phyloP scores from a whole-genome alignment of 805 yeast genomes.

The Pichia ethanolica region DNA sequence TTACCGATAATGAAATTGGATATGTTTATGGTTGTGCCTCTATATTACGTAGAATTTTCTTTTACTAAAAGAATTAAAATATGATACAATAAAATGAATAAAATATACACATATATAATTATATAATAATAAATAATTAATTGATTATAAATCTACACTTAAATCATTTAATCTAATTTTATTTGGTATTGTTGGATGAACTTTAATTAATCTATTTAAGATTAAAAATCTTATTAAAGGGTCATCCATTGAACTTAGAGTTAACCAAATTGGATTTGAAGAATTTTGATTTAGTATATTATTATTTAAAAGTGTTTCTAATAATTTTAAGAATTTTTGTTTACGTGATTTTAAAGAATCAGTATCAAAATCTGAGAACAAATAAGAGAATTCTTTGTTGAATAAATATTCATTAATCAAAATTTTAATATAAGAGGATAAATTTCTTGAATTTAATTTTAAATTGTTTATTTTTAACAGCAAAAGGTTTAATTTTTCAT shows the following conservation, averaged over 20 bases:
- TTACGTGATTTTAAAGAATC: constrained; percentile 16
- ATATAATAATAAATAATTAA: not conserved
- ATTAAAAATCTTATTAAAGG: constrained; percentile 28
- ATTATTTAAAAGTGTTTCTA: constrained; percentile 28
- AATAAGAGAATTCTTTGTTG: constrained; percentile 16
- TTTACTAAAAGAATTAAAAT: constrained; percentile 9
- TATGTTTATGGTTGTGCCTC: constrained; percentile 40
- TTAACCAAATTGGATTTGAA: constrained; percentile 8
- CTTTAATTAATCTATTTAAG: constrained; percentile 21
- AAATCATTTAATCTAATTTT: constrained; percentile 23
- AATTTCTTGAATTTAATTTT: constrained; percentile 15
- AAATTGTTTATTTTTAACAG: constrained; percentile 10
- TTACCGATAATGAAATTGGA: constrained; percentile 35
- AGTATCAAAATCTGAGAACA: constrained; percentile 14
- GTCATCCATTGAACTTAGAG: constrained; percentile 27
- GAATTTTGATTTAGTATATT: constrained; percentile 8
- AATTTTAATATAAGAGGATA: constrained; percentile 20
- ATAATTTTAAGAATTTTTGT: constrained; percentile 19
- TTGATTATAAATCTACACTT: constrained; percentile 2
- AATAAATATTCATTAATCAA: constrained; percentile 25
- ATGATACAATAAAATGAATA: not conserved
- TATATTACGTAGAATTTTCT: constrained; percentile 41
- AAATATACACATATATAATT: not conserved
- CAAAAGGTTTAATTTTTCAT: not conserved
- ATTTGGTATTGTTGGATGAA: constrained; percentile 22